Evolutionary conservation across 2,329 filamentous ascomycete species (phyloP), one percentile per base, ranked within the genome.

Genomic region (Aspergillus felis): DNA sequence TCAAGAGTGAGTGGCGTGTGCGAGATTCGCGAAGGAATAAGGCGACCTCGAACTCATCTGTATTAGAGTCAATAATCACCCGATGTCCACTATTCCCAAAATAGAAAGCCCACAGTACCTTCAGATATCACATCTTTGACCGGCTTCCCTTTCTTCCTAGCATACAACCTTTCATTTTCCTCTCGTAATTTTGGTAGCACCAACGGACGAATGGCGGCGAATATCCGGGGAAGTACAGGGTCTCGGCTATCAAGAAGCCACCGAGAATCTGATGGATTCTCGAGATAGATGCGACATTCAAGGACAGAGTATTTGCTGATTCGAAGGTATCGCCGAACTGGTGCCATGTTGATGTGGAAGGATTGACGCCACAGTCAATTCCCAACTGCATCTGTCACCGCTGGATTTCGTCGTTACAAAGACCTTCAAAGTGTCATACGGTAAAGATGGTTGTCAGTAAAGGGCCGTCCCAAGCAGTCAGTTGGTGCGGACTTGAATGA

Each of bases 281-380:
- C 93, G 50, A 97, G 86, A 75, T 97, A 97, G 65, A 99, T 94
- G 63, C 92, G 92, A 63, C 91, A 92, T 81, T 99, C 94, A n/a
- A 99, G 83, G 32, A 97, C 92, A 4, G 93, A 96, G 74, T 91
- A 90, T 71, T 93, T 92, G 55, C 90, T 93, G 66, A 97, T 96
- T 53, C 93, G 86, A 55, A 97, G 82, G 72, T 97, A 97, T 67
- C 92, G 86, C 58, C 92, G 87, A 50, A 96, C 85, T 10, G 92
- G 92, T 12, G 92, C 89, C 92, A 97, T 97, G 53, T n/a, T 59
- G n/a, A 46, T 47, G 20, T 24, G 44, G 24, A 47, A 25, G 24
- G 24, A 47, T 47, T 47, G 44, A 17, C 44, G 44, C 27, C 44
- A 27, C 24, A 24, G 6, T 20, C 20, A 24, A 8, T 4, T 46